phyloP scores from a whole-genome alignment of 106 monocot species.

The Dendrobium huoshanense region DNA sequence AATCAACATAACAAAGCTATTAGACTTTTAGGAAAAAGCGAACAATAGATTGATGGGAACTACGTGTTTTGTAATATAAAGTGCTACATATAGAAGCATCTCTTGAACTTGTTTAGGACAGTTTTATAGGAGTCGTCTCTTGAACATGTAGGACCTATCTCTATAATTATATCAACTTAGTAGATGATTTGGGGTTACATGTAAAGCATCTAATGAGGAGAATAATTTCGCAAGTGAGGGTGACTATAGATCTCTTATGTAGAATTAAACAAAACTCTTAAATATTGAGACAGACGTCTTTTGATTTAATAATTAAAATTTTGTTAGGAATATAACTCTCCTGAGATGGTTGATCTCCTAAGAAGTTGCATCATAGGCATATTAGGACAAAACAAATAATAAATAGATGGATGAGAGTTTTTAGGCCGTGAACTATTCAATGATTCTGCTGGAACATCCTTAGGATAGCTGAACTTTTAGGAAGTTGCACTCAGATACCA shows the following conservation, averaged over 20 bases:
- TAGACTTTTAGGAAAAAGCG: neutral
- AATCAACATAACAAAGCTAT: neutral
- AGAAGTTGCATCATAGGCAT: neutral
- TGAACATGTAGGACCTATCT: neutral
- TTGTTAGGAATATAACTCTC: neutral
- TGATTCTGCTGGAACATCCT: too few species aligned
- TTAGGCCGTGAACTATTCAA: too few species aligned
- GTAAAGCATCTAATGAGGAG: too few species aligned
- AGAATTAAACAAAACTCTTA: neutral
- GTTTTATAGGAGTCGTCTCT: neutral
- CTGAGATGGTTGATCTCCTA: neutral
- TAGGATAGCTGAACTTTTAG: too few species aligned
- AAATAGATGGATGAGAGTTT: neutral
- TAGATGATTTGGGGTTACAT: neutral
- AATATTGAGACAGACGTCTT: neutral
- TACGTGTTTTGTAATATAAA: neutral
- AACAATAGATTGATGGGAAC: neutral
- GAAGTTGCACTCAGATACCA: too few species aligned
- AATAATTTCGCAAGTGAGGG: too few species aligned
- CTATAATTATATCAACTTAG: neutral
- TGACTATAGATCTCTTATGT: neutral
- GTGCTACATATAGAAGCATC: neutral
- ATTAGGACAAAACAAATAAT: neutral
- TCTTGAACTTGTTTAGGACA: neutral
- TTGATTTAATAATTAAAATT: neutral